Conservation (phyloP, 805 yeast species). For the Starmera quercuum region DNA sequence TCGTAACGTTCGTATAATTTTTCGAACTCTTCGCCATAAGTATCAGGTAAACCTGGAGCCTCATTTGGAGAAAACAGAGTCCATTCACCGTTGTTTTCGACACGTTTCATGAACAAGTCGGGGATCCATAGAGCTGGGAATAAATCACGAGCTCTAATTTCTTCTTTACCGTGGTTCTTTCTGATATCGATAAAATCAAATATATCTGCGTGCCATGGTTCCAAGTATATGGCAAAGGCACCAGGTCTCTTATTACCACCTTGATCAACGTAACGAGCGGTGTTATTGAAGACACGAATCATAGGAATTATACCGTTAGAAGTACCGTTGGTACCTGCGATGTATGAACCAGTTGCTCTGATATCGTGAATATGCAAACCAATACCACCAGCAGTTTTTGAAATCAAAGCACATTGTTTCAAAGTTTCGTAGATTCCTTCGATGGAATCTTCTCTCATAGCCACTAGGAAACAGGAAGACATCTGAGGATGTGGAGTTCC, state of each 20-base stretch:
- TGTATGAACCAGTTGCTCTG: conserved; percentile 78
- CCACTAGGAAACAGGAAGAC: conserved; percentile 88
- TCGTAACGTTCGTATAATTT: conserved; percentile 68
- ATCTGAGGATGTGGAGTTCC: conserved; percentile 82
- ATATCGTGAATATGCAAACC: conserved; percentile 87
- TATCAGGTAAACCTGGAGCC: conserved; percentile 79
- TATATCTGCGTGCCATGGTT: conserved; percentile 96
- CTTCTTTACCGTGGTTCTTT: conserved; percentile 94
- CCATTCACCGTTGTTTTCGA: conserved; percentile 75
- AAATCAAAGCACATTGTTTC: conserved; percentile 81
- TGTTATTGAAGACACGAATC: conserved; percentile 90
- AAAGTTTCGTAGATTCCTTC: conserved; percentile 92
- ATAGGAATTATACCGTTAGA: conserved; percentile 94
- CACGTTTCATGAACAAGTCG: conserved; percentile 89
- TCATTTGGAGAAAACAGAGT: conserved; percentile 83
- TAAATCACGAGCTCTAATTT: conserved; percentile 84
- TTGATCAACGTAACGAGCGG: conserved; percentile 96
- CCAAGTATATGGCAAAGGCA: conserved; percentile 88
- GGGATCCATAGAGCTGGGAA: conserved; percentile 94
- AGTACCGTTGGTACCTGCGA: conserved; percentile 87
- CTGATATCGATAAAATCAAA: conserved; percentile 80
- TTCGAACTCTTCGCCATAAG: conserved; percentile 79
- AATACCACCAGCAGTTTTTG: conserved; percentile 94
- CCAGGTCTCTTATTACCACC: conserved; percentile 99
- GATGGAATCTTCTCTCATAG: conserved; percentile 90